Conservation (phyloP, 306 rosid species). For the Rosa rugosa region DNA sequence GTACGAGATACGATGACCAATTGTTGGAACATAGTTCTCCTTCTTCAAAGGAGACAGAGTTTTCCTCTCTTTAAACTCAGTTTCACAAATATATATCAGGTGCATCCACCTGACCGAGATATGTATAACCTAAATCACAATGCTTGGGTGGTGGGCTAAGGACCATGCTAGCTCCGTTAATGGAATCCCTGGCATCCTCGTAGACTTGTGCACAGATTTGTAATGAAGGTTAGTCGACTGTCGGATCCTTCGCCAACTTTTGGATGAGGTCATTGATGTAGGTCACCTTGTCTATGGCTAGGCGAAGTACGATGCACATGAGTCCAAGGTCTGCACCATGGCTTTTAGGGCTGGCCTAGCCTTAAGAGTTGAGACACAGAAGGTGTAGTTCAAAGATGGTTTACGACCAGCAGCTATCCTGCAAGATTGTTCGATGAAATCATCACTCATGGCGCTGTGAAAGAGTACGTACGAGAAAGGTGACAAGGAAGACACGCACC, state of each 20-base stretch:
- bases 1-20: background rate
- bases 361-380: background rate
- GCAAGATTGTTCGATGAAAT: background rate
- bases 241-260: background rate
- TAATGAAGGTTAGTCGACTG: background rate
- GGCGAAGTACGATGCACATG: background rate
- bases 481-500: background rate
- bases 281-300: background rate
- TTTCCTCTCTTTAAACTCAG: background rate
- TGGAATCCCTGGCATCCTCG: background rate
- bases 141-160: too few relatives aligned
- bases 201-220: background rate
- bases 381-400: background rate
- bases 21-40: background rate
- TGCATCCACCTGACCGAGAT: background rate
- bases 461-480: background rate
- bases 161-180: background rate
- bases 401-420: background rate
- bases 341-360: background rate
- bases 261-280: background rate
- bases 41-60: background rate
- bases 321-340: background rate
- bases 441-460: background rate
- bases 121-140: too few relatives aligned
- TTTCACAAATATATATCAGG: background rate